Evolutionary conservation across 2,329 filamentous ascomycete genomes (phyloP).

Genomic region (Didymella arachidicola): DNA sequence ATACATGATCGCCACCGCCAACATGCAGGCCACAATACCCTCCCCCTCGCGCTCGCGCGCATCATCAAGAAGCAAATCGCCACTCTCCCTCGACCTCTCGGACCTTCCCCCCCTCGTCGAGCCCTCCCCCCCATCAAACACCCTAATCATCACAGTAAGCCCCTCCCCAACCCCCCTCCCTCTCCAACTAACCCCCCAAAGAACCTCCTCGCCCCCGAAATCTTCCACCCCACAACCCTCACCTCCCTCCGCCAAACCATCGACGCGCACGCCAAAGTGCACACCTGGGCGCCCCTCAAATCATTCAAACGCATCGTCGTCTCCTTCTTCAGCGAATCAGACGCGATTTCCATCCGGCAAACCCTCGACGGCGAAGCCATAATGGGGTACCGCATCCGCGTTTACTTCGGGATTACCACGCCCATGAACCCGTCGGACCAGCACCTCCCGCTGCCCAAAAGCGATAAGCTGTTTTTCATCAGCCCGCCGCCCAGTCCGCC

Average conservation of each 20-base stretch:
- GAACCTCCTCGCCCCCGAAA: slow-evolving; percentile 75
- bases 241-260: slow-evolving; percentile 77
- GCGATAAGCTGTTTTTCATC: slow-evolving; percentile 71
- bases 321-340: slow-evolving; percentile 75
- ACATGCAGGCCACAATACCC: slow-evolving; percentile 42
- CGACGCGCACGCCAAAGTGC: slow-evolving; percentile 72
- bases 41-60: slow-evolving; percentile 47
- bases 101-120: slow-evolving; percentile 72
- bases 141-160: slow-evolving; percentile 75
- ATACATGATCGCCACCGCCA: slow-evolving; percentile 31
- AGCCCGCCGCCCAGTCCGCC: slow-evolving; percentile 69
- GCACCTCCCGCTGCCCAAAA: slow-evolving; percentile 58
- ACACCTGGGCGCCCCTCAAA: slow-evolving; percentile 81
- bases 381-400: slow-evolving; percentile 65
- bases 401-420: slow-evolving; percentile 51
- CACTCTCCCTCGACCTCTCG: slow-evolving; percentile 77
- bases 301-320: slow-evolving; percentile 83
- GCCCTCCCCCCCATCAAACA: slow-evolving; percentile 82
- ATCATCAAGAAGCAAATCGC: slow-evolving; percentile 51
- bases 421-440: slow-evolving; percentile 51
- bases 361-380: slow-evolving; percentile 78
- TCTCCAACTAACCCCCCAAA: slow-evolving; percentile 34
- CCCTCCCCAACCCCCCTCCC: not conserved
- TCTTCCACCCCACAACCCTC: slow-evolving; percentile 78
- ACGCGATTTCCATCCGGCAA: slow-evolving; percentile 74